Conservation (phyloP, 148 eudicot genomes). For the Heliamphora exappendiculata region DNA sequence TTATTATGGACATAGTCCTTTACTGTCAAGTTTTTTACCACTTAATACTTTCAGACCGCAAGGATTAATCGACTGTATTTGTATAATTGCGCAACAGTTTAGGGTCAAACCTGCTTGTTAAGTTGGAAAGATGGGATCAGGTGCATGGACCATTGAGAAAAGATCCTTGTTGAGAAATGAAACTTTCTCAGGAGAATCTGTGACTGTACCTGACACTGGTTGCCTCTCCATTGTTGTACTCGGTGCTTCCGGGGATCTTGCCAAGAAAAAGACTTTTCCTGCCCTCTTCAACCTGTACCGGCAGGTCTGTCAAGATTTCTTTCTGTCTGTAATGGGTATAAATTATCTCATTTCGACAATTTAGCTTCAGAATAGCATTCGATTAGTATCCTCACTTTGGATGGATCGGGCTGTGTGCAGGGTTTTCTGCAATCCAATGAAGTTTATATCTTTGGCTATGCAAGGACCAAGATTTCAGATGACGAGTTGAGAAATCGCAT, state of each 20-base stretch:
- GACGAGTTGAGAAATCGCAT: constrained; percentile 67
- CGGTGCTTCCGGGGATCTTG: constrained; percentile 99
- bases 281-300: constrained; percentile 88
- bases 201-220: constrained; percentile 43
- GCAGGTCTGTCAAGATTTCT: constrained; percentile 39
- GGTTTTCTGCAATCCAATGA: constrained; percentile 63
- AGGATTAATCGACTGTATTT: neutral
- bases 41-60: neutral
- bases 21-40: neutral
- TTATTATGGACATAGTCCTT: neutral
- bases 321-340: neutral
- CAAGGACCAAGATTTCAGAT: constrained; percentile 75
- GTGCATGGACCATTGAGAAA: constrained; percentile 49
- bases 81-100: neutral
- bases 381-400: neutral
- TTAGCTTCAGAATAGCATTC: neutral
- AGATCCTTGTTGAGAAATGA: constrained; percentile 32
- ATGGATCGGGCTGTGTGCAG: constrained; percentile 21
- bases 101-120: neutral
- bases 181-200: constrained; percentile 27
- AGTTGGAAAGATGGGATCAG: constrained; percentile 35
- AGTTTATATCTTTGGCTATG: constrained; percentile 87
- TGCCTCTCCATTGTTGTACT: constrained; percentile 75
- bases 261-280: constrained; percentile 97
- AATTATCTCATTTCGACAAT: neutral